A percentile compares a stretch with the other conserved stretches of the same genome.
Evolutionary conservation across 1,139 yeast genomes (phyloP).

Genomic region (Candida sojae): DNA sequence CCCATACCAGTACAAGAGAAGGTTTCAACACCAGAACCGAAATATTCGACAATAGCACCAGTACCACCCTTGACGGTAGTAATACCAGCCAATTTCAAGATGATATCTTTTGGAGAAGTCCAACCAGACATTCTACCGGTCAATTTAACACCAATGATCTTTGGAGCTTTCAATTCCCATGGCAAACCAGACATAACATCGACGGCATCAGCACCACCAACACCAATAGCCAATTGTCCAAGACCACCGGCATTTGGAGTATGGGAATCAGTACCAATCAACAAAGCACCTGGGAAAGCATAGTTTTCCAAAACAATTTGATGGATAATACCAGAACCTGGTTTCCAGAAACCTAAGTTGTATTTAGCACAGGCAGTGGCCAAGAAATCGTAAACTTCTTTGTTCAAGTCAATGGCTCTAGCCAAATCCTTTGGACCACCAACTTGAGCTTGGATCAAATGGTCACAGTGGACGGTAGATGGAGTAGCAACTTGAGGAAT

Average conservation of each 20-base stretch:
- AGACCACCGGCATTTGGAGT: constrained; percentile 98
- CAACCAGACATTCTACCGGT: constrained; percentile 87
- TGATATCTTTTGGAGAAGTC: constrained; percentile 96
- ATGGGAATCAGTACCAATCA: constrained; percentile 97
- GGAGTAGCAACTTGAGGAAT: constrained; percentile 85
- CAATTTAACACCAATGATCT: constrained; percentile 85
- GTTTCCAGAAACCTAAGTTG: constrained; percentile 98
- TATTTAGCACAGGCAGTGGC: constrained; percentile 88
- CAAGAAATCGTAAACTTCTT: constrained; percentile 91
- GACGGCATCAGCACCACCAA: constrained; percentile 98
- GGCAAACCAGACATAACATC: constrained; percentile 97
- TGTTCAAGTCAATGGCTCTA: constrained; percentile 76
- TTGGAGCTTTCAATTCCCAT: constrained; percentile 98
- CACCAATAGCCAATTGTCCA: constrained; percentile 97
- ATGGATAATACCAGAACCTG: constrained; percentile 98
- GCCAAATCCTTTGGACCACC: constrained; percentile 83
- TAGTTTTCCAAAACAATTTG: constrained; percentile 96
- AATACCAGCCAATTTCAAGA: constrained; percentile 84
- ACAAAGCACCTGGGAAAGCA: constrained; percentile 91
- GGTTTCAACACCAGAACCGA: constrained; percentile 86
- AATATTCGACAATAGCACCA: constrained; percentile 91
- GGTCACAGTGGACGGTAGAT: constrained; percentile 95
- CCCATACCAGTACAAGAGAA: constrained; percentile 99
- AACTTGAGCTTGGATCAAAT: constrained; percentile 90
- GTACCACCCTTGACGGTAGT: constrained; percentile 98